A percentile compares a stretch with the other conserved stretches of the same genome.
Conservation (phyloP, 768 basidiomycete genomes). For the Phallus indusiatus region DNA sequence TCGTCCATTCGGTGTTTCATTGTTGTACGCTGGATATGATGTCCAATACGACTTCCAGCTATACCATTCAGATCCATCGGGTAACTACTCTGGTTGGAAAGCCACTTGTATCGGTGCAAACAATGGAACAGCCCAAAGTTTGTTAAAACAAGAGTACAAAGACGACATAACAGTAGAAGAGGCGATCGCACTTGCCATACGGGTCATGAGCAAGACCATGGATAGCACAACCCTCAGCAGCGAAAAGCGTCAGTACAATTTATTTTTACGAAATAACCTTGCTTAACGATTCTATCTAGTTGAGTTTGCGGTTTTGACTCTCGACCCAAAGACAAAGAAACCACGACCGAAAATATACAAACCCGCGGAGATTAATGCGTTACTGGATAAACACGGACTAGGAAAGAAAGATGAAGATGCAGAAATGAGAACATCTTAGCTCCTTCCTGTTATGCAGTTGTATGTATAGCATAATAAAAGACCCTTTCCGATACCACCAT, state of each 20-base stretch:
- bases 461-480: background rate
- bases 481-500: background rate
- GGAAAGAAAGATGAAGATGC: slow-evolving; percentile 82
- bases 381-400: slow-evolving; percentile 69
- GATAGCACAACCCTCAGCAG: slow-evolving; percentile 94
- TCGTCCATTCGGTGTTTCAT: slow-evolving; percentile 94
- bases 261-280: background rate
- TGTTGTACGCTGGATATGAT: slow-evolving; percentile 96
- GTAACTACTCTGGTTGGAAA: slow-evolving; percentile 97
- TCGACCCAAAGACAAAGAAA: slow-evolving; percentile 66
- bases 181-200: slow-evolving; percentile 83
- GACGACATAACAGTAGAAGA: slow-evolving; percentile 88
- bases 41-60: slow-evolving; percentile 94
- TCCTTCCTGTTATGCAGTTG: background rate
- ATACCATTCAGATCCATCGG: slow-evolving; percentile 96
- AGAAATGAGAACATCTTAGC: slow-evolving; percentile 55
- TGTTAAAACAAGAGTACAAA: slow-evolving; percentile 98
- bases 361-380: slow-evolving; percentile 78
- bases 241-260: slow-evolving; percentile 71
- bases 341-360: slow-evolving; percentile 89
- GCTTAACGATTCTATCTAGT: slow-evolving; percentile 38
- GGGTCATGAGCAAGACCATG: slow-evolving; percentile 99
- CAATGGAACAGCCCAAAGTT: slow-evolving; percentile 88
- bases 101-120: slow-evolving; percentile 99
- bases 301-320: slow-evolving; percentile 90